phyloP scores from a whole-genome alignment of 75 land plant species.

The Selaginella tamariscina region DNA sequence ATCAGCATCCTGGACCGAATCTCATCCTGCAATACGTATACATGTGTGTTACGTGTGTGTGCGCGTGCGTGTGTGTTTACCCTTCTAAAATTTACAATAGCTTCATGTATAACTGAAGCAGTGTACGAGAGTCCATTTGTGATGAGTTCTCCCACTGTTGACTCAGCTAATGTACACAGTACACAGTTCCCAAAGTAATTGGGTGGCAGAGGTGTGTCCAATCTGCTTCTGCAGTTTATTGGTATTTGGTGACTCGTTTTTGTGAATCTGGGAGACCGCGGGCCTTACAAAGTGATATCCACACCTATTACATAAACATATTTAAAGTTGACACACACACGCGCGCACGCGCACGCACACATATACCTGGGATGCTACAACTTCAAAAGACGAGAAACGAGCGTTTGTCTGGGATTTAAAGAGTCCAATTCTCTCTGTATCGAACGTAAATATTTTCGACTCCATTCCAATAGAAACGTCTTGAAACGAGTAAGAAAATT shows the following conservation, averaged over 20 bases:
- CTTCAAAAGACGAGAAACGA: slow-evolving; percentile 19
- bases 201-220: slow-evolving; percentile 47
- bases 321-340: no score
- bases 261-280: slow-evolving; percentile 36
- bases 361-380: slow-evolving; percentile 52
- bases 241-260: slow-evolving; percentile 47
- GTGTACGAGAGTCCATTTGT: slow-evolving; percentile 4
- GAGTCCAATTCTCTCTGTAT: no score
- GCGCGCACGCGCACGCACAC: no score
- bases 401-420: no score
- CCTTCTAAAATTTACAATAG: not conserved
- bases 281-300: slow-evolving; percentile 44
- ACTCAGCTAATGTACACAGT: slow-evolving; percentile 40
- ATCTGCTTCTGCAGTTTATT: slow-evolving; percentile 45
- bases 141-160: slow-evolving; percentile 34
- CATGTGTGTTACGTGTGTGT: not conserved
- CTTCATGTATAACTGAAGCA: no score
- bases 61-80: not conserved
- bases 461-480: not conserved
- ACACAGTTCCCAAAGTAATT: slow-evolving; percentile 60
- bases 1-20: not conserved
- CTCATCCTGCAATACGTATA: no score
- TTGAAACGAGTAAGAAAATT: not conserved
- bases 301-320: no score
- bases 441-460: no score